A percentile compares a stretch with the other conserved stretches of the same genome.
These are phyloP conservation scores for Sporothrix globosa DNA, from an alignment of 2,329 filamentous ascomycete genomes.

Conservation along the genomic window DNA sequence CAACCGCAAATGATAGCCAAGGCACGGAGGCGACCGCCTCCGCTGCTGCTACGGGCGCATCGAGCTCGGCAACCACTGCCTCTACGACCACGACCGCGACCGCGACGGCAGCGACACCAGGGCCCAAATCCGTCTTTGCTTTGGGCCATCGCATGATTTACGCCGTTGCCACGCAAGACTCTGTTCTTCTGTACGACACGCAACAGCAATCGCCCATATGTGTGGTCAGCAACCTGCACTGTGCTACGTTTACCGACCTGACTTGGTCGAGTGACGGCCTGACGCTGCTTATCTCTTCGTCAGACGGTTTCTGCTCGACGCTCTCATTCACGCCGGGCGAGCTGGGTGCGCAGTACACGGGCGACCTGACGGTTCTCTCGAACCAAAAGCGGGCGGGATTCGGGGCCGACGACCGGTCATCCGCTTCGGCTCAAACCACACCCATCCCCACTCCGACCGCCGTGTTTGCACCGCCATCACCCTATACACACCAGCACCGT, in stretches of 20 bases:
- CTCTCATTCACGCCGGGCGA: conserved; percentile 83
- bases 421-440: conserved; percentile 64
- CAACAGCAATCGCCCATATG: conserved; percentile 94
- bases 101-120: conserved; percentile 56
- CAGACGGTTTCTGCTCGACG: conserved; percentile 94
- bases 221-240: conserved; percentile 95
- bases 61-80: conserved; percentile 46
- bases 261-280: conserved; percentile 69
- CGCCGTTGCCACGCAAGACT: conserved; percentile 94
- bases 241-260: conserved; percentile 94
- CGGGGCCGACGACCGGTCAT: conserved; percentile 35
- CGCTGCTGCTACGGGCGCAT: not conserved
- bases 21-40: conserved; percentile 36
- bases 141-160: conserved; percentile 94
- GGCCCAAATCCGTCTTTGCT: conserved; percentile 73
- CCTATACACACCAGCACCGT: conserved; percentile 61
- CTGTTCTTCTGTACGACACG: conserved; percentile 92
- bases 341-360: conserved; percentile 78
- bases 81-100: conserved; percentile 33
- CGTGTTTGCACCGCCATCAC: conserved; percentile 64
- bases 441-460: conserved; percentile 72
- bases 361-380: conserved; percentile 52
- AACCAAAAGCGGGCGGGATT: not conserved
- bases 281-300: conserved; percentile 61
- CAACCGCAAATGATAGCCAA: conserved; percentile 40